Percentiles rank a stretch among this genome's conserved stretches.
Evolutionary conservation across 345 rosid species (phyloP).

Genomic region (Sonneratia caseolaris): DNA sequence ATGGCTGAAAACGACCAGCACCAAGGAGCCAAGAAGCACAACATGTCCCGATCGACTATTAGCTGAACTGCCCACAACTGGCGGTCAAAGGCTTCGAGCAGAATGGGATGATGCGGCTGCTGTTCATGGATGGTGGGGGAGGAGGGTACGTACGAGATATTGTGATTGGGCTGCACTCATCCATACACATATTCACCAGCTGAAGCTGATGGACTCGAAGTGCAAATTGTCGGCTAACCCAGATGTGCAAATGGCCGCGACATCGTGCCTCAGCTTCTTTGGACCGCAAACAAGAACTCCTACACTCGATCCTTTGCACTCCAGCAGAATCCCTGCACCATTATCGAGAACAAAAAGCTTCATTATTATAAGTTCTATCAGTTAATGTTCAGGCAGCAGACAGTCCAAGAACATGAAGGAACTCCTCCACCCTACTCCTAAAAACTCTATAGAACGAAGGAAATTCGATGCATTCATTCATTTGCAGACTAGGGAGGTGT

Average conservation of each 20-base stretch:
- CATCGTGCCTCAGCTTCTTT: slow-evolving; percentile 55
- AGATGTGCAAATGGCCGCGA: slow-evolving; percentile 49
- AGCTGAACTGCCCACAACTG: not conserved
- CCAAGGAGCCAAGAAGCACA: not conserved
- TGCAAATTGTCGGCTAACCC: slow-evolving; percentile 42
- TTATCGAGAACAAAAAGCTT: not conserved
- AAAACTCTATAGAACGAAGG: no score
- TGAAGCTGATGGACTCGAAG: slow-evolving; percentile 69
- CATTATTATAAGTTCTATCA: no score
- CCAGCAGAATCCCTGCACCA: slow-evolving; percentile 39
- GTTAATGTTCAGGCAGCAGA: no score
- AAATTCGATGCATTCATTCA: no score
- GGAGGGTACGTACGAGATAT: not conserved
- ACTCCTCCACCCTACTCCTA: no score
- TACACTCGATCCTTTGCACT: slow-evolving; percentile 37
- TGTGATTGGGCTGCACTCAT: not conserved
- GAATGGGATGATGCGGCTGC: not conserved
- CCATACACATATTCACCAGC: slow-evolving; percentile 33
- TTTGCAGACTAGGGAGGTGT: no score
- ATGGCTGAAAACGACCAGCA: not conserved
- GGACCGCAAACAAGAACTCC: slow-evolving; percentile 77
- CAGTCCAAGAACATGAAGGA: no score
- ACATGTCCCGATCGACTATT: no score
- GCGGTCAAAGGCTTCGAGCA: not conserved
- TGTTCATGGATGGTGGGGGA: not conserved